phyloP scores from a whole-genome alignment of 2,329 filamentous ascomycete genomes.

The Claviceps maximensis region DNA sequence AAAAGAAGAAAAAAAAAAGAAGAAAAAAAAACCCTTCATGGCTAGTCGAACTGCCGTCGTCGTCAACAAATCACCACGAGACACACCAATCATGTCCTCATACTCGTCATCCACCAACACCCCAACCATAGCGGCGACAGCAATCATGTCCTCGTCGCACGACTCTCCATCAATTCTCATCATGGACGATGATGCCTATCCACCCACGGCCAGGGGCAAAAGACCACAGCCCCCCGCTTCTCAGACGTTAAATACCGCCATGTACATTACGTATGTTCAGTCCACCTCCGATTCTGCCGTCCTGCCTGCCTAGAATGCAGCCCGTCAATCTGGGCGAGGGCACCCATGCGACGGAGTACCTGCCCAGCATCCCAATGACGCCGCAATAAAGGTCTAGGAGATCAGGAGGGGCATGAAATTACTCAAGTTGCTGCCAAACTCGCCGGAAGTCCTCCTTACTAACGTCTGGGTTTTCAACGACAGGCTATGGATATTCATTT shows the following conservation, averaged over 20 bases:
- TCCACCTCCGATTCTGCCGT: no score
- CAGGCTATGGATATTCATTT: slow-evolving; percentile 70
- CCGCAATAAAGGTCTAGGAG: no score
- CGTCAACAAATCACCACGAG: not conserved
- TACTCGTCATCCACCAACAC: slow-evolving; percentile 1
- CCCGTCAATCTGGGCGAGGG: not conserved
- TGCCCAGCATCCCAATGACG: not conserved
- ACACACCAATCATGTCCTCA: not conserved
- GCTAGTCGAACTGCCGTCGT: not conserved
- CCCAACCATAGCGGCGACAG: not conserved
- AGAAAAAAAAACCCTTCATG: not conserved
- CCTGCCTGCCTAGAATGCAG: not conserved
- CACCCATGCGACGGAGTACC: not conserved
- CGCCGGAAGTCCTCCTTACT: not conserved
- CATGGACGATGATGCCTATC: slow-evolving; percentile 14
- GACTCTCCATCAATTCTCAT: not conserved
- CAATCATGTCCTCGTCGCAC: slow-evolving; percentile 1
- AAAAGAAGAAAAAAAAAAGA: not conserved
- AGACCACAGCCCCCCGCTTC: not conserved
- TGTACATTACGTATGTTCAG: slow-evolving; percentile 19
- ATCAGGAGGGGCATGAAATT: not conserved
- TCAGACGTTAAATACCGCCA: slow-evolving; percentile 19
- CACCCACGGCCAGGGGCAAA: slow-evolving; percentile 8
- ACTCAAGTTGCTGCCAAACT: not conserved
- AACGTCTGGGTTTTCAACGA: not conserved